These are phyloP conservation scores for Pleurotus cornucopiae DNA, from an alignment of 768 basidiomycete genomes.

Conservation along the genomic window DNA sequence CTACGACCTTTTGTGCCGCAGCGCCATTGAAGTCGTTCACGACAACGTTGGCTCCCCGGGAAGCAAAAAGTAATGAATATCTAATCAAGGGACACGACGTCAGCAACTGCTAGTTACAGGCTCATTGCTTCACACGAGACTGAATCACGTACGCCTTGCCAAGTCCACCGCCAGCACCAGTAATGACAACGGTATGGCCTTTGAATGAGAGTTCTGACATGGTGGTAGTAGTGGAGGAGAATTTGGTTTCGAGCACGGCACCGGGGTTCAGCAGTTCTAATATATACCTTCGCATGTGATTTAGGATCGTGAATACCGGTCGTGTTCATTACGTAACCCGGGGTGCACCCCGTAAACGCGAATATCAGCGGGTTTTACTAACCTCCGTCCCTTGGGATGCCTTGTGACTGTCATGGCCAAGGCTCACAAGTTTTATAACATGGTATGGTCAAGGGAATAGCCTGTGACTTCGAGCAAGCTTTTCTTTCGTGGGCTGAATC, in stretches of 20 bases:
- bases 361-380: too few relatives aligned
- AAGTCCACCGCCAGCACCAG: constrained; percentile 93
- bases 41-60: constrained; percentile 88
- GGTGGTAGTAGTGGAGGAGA: neutral
- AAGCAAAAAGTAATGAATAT: constrained; percentile 89
- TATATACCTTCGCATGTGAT: constrained; percentile 11
- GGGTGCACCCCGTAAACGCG: too few relatives aligned
- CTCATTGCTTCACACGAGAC: neutral
- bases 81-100: constrained; percentile 30
- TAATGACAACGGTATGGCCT: constrained; percentile 89
- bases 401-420: too few relatives aligned
- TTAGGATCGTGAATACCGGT: constrained; percentile 3
- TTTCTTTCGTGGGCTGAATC: neutral
- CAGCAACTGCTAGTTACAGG: neutral
- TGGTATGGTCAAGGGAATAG: too few relatives aligned
- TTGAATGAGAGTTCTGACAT: constrained; percentile 69
- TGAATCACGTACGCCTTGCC: constrained; percentile 72
- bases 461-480: neutral
- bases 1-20: constrained; percentile 89
- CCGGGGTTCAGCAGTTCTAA: neutral
- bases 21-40: constrained; percentile 91
- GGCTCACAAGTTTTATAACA: too few relatives aligned
- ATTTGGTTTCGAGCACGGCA: neutral
- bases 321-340: neutral
- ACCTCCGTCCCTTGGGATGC: too few relatives aligned